Evolutionary conservation across 2,329 filamentous ascomycete genomes (phyloP).

Genomic region (Lomentospora prolificans): DNA sequence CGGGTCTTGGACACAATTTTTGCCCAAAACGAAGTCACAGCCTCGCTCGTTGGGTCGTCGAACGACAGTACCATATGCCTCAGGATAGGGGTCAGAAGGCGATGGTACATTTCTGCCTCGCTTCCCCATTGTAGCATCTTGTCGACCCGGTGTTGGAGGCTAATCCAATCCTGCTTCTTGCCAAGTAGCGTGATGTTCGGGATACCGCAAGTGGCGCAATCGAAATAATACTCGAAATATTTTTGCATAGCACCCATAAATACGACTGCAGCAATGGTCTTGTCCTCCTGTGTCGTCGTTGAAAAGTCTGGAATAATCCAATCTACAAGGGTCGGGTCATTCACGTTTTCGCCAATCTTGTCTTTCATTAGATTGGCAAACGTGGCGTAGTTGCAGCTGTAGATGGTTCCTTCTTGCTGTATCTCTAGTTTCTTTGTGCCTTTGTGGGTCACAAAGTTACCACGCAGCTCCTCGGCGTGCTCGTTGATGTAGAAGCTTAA

Average conservation of each 20-base stretch:
- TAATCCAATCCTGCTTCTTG: constrained; percentile 32
- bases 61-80: constrained; percentile 28
- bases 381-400: constrained; percentile 15
- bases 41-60: constrained; percentile 15
- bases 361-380: constrained; percentile 26
- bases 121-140: constrained; percentile 25
- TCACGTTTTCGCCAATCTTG: constrained; percentile 29
- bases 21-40: constrained; percentile 27
- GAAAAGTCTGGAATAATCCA: constrained; percentile 44
- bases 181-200: constrained; percentile 43
- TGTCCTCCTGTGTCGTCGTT: constrained; percentile 36
- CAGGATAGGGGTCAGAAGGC: constrained; percentile 27
- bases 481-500: constrained; percentile 35
- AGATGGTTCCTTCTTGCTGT: constrained; percentile 17
- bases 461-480: constrained; percentile 32
- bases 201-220: constrained; percentile 30
- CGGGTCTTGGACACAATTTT: constrained; percentile 10
- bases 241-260: constrained; percentile 42
- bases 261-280: constrained; percentile 30
- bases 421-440: constrained; percentile 17
- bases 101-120: constrained; percentile 22
- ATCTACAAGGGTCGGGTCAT: constrained; percentile 26
- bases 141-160: constrained; percentile 23
- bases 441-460: constrained; percentile 30
- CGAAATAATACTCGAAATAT: constrained; percentile 25